Percentiles rank a stretch among this genome's conserved stretches.
phyloP scores from a whole-genome alignment of 495 filamentous ascomycete genomes.

The Opeltia flavorubescens region DNA sequence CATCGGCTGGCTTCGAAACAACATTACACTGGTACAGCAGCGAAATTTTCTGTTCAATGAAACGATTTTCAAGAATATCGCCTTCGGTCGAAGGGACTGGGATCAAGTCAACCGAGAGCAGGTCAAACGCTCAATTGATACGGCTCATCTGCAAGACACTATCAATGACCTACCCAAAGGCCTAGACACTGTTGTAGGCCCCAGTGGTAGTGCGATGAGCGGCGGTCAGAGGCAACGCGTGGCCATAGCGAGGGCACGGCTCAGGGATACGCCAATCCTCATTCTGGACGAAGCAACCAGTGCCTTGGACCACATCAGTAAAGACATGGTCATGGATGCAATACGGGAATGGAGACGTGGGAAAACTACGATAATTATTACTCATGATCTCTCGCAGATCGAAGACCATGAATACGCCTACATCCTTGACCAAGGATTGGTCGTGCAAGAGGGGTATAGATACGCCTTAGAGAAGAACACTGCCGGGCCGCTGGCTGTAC shows the following conservation, averaged over 20 bases:
- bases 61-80: constrained; percentile 65
- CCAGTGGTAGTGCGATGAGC: constrained; percentile 56
- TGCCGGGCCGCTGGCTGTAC: constrained; percentile 3
- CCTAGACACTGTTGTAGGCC: constrained; percentile 57
- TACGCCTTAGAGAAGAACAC: constrained; percentile 25
- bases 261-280: constrained; percentile 68
- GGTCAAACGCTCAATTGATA: constrained; percentile 38
- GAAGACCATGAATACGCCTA: constrained; percentile 62
- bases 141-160: constrained; percentile 59
- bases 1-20: constrained; percentile 59
- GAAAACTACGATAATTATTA: constrained; percentile 75
- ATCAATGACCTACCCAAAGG: constrained; percentile 60
- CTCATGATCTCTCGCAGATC: constrained; percentile 80
- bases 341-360: constrained; percentile 55
- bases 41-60: constrained; percentile 73
- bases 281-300: constrained; percentile 78
- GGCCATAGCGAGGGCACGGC: constrained; percentile 61
- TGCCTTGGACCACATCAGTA: constrained; percentile 61
- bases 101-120: constrained; percentile 34
- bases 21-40: constrained; percentile 76
- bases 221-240: constrained; percentile 75
- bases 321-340: constrained; percentile 54
- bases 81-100: constrained; percentile 48
- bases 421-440: constrained; percentile 54
- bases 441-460: constrained; percentile 56